A percentile compares a stretch with the other conserved stretches of the same genome.
Evolutionary conservation across 139 green algal genomes (phyloP).

Genomic region (Coelastrella sp.): DNA sequence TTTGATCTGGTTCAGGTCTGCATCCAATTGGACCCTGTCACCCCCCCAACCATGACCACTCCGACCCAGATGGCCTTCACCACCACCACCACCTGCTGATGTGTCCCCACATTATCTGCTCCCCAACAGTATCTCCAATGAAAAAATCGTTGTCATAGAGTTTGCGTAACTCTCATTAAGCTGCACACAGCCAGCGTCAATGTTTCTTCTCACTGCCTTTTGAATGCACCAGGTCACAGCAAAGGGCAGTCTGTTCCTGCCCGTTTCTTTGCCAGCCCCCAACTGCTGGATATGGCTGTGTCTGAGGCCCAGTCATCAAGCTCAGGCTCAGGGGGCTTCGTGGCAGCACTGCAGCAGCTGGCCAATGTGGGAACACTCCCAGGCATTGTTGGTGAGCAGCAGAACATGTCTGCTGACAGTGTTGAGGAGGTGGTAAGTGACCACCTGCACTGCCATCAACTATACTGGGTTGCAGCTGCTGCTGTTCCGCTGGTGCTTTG

Average conservation of each 20-base stretch:
- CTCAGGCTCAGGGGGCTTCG: constrained; percentile 78
- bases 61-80: neutral
- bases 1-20: neutral
- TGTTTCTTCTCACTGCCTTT: neutral
- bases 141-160: no score
- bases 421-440: neutral
- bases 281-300: constrained; percentile 77
- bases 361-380: constrained; percentile 91
- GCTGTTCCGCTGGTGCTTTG: no score
- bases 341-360: constrained; percentile 92
- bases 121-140: no score
- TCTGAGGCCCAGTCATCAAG: constrained; percentile 70
- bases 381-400: constrained; percentile 81
- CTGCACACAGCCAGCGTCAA: no score
- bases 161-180: no score
- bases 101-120: no score
- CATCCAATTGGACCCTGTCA: neutral
- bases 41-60: neutral
- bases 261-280: constrained; percentile 86
- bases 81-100: no score
- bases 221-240: neutral
- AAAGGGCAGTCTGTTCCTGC: constrained; percentile 81
- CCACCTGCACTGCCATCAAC: no score
- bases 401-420: constrained; percentile 26
- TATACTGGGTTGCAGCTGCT: no score